Percentiles rank a stretch among this genome's conserved stretches.
Evolutionary conservation across 495 filamentous ascomycete genomes (phyloP).

Genomic region (Hyaloscypha hepaticicola): DNA sequence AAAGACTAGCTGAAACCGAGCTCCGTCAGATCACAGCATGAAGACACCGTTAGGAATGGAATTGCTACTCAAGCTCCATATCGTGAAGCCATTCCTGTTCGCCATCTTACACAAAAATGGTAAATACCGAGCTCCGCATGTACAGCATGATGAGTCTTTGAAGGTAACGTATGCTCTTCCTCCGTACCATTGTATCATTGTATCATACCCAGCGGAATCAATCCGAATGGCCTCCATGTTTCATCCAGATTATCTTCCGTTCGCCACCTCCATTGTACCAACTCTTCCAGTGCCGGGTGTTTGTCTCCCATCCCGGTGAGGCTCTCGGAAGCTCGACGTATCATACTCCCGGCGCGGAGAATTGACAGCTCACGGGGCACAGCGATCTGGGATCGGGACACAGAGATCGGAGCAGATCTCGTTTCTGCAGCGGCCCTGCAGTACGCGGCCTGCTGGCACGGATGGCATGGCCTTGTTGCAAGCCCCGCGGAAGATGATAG

Average conservation of each 20-base stretch:
- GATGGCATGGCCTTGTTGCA: neutral
- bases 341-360: neutral
- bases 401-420: conserved; percentile 11
- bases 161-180: neutral
- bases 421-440: neutral
- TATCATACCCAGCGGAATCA: no score
- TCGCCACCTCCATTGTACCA: no score
- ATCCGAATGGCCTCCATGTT: neutral
- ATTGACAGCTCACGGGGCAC: neutral
- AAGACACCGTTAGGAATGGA: no score
- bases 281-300: no score
- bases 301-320: no score
- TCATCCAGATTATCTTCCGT: conserved; percentile 4
- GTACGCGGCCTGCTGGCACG: neutral
- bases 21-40: neutral
- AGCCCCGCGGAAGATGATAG: neutral
- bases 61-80: no score
- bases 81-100: no score
- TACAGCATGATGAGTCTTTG: neutral
- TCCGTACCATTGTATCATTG: no score
- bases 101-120: no score
- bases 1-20: neutral
- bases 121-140: no score
- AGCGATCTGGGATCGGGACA: conserved; percentile 3
- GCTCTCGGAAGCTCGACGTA: no score